Percentiles rank a stretch among this genome's conserved stretches.
These are phyloP conservation scores for Penicillium sp. DNA, from an alignment of 2,329 filamentous ascomycete species.

Conservation along the genomic window DNA sequence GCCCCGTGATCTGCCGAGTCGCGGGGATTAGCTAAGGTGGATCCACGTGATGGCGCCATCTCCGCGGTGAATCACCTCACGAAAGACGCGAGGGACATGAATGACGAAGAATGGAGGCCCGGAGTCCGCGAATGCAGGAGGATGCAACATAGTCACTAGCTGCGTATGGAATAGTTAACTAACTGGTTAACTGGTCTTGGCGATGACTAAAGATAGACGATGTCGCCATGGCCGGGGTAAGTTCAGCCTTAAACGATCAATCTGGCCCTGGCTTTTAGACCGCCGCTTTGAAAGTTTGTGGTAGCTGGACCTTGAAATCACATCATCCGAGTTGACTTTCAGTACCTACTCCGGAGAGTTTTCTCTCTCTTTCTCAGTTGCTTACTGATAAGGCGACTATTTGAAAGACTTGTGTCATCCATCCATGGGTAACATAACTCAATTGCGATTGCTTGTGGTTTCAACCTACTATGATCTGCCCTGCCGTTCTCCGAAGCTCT, in stretches of 20 bases:
- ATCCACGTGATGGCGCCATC: constrained; percentile 26
- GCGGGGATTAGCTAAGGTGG: constrained; percentile 2
- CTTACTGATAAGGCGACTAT: too few relatives aligned
- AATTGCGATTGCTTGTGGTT: too few relatives aligned
- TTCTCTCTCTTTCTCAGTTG: too few relatives aligned
- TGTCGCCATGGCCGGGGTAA: background rate
- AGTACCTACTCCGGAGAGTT: too few relatives aligned
- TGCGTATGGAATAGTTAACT: background rate
- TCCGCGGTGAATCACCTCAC: constrained; percentile 16
- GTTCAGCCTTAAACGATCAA: background rate
- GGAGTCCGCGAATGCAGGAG: background rate
- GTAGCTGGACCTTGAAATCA: background rate
- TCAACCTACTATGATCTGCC: too few relatives aligned
- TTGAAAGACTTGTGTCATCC: too few relatives aligned
- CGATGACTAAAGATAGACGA: background rate
- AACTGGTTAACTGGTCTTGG: too few relatives aligned
- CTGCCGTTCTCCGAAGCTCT: too few relatives aligned
- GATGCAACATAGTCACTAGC: background rate
- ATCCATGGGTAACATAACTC: too few relatives aligned
- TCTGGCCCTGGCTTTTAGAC: background rate
- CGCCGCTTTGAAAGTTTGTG: background rate
- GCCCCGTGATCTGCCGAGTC: background rate
- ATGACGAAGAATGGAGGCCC: background rate
- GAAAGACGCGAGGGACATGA: background rate
- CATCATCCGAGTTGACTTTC: background rate